phyloP scores from a whole-genome alignment of 2,329 filamentous ascomycete species.

The Monosporascus sp. region DNA sequence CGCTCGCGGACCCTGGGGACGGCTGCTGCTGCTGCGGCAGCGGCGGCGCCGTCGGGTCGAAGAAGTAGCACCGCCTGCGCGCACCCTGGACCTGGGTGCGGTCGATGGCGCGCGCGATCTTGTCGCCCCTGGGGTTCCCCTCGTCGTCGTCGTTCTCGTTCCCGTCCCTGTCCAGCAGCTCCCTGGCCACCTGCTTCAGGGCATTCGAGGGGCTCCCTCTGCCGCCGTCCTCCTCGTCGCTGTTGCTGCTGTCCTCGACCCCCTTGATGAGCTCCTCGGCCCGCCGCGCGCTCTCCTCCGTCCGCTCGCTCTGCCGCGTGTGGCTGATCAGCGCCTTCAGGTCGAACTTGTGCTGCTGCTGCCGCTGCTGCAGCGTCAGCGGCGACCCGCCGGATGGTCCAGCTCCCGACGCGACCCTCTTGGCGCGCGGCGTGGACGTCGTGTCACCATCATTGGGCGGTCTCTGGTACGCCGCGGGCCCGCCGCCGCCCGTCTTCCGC shows the following conservation, averaged over 20 bases:
- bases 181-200: slow-evolving; percentile 39
- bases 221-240: slow-evolving; percentile 14
- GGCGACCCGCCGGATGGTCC: slow-evolving; percentile 34
- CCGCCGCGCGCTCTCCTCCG: slow-evolving; percentile 48
- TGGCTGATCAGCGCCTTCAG: slow-evolving; percentile 57
- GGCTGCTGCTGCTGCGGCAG: slow-evolving; percentile 11
- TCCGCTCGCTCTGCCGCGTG: slow-evolving; percentile 53
- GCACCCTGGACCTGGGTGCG: slow-evolving; percentile 37
- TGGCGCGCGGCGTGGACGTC: slow-evolving; percentile 40
- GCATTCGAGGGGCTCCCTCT: slow-evolving; percentile 24
- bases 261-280: slow-evolving; percentile 30
- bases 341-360: slow-evolving; percentile 51
- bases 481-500: slow-evolving; percentile 9
- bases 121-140: slow-evolving; percentile 24
- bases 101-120: slow-evolving; percentile 41
- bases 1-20: background rate
- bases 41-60: slow-evolving; percentile 30
- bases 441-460: slow-evolving; percentile 5
- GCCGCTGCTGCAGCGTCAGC: slow-evolving; percentile 36
- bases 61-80: slow-evolving; percentile 46
- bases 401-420: slow-evolving; percentile 36
- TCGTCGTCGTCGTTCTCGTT: background rate
- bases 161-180: slow-evolving; percentile 26
- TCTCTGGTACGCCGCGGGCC: slow-evolving; percentile 14
- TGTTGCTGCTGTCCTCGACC: slow-evolving; percentile 9